phyloP scores from a whole-genome alignment of 345 rosid genomes.

The Eucalyptus sp. region DNA sequence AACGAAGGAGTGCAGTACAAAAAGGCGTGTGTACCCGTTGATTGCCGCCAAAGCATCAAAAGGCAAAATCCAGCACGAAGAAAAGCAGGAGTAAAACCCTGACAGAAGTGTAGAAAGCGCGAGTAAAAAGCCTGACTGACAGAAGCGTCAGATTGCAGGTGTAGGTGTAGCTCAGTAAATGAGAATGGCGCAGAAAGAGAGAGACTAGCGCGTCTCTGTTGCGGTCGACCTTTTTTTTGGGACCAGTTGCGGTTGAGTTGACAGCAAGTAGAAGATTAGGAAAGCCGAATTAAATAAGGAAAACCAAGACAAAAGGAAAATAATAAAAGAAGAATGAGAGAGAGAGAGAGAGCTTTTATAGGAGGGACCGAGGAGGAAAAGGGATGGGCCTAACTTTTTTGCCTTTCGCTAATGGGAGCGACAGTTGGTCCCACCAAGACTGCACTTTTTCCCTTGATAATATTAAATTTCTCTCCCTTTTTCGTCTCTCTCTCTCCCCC shows the following conservation, averaged over 20 bases:
- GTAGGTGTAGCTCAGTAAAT: not conserved
- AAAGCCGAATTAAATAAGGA: not conserved
- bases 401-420: slow-evolving; percentile 26
- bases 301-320: not conserved
- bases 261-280: not conserved
- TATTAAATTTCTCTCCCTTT: not conserved
- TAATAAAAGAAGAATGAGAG: not conserved
- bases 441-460: not conserved
- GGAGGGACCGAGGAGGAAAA: not conserved
- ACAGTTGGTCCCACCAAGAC: slow-evolving; percentile 29
- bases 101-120: not conserved
- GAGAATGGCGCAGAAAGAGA: not conserved
- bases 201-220: not conserved
- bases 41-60: not conserved
- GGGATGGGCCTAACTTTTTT: slow-evolving; percentile 5
- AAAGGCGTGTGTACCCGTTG: not conserved
- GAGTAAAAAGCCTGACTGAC: not conserved
- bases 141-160: not conserved
- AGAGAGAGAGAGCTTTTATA: not conserved
- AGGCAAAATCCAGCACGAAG: not conserved
- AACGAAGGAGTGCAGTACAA: not conserved
- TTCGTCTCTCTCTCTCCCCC: not conserved
- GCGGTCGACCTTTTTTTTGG: not conserved
- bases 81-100: not conserved
- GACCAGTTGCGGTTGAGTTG: not conserved